Base-by-base conservation (phyloP, 2,329 filamentous ascomycete genomes). In the Pseudocercospora fijiensis region DNA sequence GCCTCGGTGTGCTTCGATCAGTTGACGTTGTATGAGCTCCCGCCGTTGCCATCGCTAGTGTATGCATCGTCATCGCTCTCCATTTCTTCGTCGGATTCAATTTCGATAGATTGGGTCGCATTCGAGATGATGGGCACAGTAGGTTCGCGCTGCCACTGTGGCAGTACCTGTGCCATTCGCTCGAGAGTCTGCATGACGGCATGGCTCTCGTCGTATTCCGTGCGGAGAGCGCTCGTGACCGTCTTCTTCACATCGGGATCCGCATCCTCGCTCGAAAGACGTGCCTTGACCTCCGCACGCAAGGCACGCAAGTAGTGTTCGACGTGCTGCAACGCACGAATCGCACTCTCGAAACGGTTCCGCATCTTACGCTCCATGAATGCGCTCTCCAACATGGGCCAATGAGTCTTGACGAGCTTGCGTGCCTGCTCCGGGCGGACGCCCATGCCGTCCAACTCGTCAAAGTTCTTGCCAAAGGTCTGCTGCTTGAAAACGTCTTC, bases 11-110 rank as follows among this genome's bases (percentile, higher is more conserved):
- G 37, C 37, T 41, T 6, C 16, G 37, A 41, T 41, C 37, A 41
- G 37, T 41, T 41, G 37, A 41, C 37, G 37, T 41, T 41, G 37
- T 41, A 41, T 41, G 37, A 41, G 18, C 37, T 41, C 16, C 37
- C 37, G 37, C 37, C 37, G 37, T 33, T 30, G 18, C 53, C 24
- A 22, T 26, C 53, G 16, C 53, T 56, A 53, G 58, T 61, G 18
- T 60, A 60, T 30, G 49, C 60, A 41, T 63, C 60, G 7, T 47
- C 63, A 10, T 62, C 61, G 13, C 16, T 51, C n/a, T 63, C 63
- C 11, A 52, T 37, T 9, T 63, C 63, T 16, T 65, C 63, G 20
- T 65, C 63, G n/a, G 55, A 57, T 2, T 65, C 63, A 18, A 60
- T 33, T 22, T 59, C 60, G 20, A 57, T 59, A 10, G 59, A 57